phyloP scores from a whole-genome alignment of 108 stramenopile species.

The Phaeodactylum tricornutum region DNA sequence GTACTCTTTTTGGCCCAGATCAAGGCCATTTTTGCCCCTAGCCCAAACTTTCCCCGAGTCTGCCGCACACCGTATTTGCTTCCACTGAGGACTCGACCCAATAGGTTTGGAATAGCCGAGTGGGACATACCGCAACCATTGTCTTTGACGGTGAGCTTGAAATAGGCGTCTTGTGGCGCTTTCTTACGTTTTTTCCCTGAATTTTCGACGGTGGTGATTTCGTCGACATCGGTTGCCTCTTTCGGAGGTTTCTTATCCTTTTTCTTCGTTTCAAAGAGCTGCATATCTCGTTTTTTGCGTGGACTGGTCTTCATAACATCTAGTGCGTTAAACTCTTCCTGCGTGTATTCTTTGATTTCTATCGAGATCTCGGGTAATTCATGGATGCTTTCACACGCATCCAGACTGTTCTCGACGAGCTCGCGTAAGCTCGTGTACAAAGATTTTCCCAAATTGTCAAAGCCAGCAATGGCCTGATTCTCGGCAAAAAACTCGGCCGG shows the following conservation, averaged over 20 bases:
- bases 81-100: constrained; percentile 88
- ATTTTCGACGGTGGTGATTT: constrained; percentile 1
- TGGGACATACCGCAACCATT: constrained; percentile 96
- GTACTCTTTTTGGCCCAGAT: constrained; percentile 95
- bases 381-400: constrained; percentile 87
- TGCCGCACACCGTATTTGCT: constrained; percentile 94
- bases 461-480: constrained; percentile 96
- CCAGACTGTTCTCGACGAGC: constrained; percentile 33
- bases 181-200: constrained; percentile 11
- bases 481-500: constrained; percentile 97
- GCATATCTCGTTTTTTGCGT: not conserved
- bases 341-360: constrained; percentile 77
- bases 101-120: constrained; percentile 79
- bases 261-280: not conserved
- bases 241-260: not conserved
- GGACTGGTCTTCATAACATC: constrained; percentile 17
- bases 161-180: constrained; percentile 59
- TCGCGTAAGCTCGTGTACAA: constrained; percentile 94
- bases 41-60: constrained; percentile 94
- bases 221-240: not conserved
- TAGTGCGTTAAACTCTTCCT: constrained; percentile 79
- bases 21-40: constrained; percentile 97
- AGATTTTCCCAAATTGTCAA: constrained; percentile 92
- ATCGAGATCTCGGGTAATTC: constrained; percentile 75
- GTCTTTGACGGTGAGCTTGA: constrained; percentile 77